phyloP scores from a whole-genome alignment of 371 early-diverging fungal genomes.

The Haplosporangium sp. region DNA sequence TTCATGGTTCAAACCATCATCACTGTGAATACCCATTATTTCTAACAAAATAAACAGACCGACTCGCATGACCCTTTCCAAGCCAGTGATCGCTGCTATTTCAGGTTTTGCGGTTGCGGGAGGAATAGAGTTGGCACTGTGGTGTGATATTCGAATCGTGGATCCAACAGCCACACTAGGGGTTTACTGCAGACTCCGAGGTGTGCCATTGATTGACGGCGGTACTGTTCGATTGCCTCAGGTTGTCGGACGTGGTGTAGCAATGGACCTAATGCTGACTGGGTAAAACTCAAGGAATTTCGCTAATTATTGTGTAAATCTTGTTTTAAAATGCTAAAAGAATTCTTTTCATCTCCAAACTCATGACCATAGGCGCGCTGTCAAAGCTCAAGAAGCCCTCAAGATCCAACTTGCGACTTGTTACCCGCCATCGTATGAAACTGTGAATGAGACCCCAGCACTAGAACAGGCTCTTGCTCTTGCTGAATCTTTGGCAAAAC shows the following conservation, averaged over 20 bases:
- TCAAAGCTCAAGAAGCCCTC: conserved; percentile 57
- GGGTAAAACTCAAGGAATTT: conserved; percentile 27
- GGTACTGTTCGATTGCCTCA: conserved; percentile 57
- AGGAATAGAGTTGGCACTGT: conserved; percentile 60
- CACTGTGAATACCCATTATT: background rate
- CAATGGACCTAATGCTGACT: conserved; percentile 61
- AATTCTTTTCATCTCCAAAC: too few relatives aligned
- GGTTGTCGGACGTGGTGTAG: conserved; percentile 57
- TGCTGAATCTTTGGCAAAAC: conserved; percentile 42
- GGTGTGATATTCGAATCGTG: conserved; percentile 61
- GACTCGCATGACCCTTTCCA: conserved; percentile 57
- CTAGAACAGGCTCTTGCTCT: conserved; percentile 54
- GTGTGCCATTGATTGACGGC: conserved; percentile 61
- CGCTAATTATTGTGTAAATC: too few relatives aligned
- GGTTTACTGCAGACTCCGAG: conserved; percentile 57
- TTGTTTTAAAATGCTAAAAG: too few relatives aligned
- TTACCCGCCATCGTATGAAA: conserved; percentile 39
- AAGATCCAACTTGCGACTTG: conserved; percentile 50
- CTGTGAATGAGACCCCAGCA: conserved; percentile 31
- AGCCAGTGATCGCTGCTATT: conserved; percentile 61
- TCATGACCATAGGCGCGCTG: conserved; percentile 46
- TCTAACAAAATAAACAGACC: conserved; percentile 27
- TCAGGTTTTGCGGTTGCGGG: conserved; percentile 62
- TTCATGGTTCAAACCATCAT: background rate
- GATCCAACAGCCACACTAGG: conserved; percentile 55